phyloP scores from a whole-genome alignment of 768 basidiomycete genomes.

The Melanogaster broomeanus region DNA sequence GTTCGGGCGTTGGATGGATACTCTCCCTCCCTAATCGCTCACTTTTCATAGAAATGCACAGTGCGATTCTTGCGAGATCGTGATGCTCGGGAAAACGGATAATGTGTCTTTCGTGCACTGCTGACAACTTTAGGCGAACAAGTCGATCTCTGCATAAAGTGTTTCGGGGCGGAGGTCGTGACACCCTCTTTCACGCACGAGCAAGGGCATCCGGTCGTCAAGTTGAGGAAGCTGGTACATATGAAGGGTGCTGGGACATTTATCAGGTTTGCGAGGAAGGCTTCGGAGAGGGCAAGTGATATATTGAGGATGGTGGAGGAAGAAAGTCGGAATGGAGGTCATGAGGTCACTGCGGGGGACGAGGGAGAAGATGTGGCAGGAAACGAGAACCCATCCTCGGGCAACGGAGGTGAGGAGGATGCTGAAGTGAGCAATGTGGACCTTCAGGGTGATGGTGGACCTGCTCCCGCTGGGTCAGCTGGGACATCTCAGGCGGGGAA shows the following conservation, averaged over 20 bases:
- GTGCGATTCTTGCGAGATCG: constrained; percentile 9
- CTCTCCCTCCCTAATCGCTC: not conserved
- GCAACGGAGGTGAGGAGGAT: not conserved
- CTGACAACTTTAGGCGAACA: constrained; percentile 1
- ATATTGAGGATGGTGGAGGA: not conserved
- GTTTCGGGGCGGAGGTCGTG: not conserved
- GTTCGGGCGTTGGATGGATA: not conserved
- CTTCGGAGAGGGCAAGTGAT: constrained; percentile 1
- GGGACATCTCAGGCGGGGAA: not conserved
- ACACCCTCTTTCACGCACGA: not conserved
- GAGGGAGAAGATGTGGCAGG: not conserved
- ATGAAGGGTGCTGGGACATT: not conserved
- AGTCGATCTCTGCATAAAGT: constrained; percentile 5
- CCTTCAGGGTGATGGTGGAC: not conserved
- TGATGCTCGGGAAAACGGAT: constrained; percentile 3
- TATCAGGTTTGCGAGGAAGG: not conserved
- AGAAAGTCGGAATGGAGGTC: not conserved
- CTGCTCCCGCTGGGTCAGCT: not conserved
- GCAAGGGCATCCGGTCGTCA: not conserved
- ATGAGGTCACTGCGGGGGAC: not conserved
- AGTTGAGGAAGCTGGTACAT: not conserved
- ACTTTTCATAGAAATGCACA: not conserved
- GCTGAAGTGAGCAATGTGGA: not conserved
- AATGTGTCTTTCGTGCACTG: constrained; percentile 7
- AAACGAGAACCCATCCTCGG: not conserved